These are phyloP conservation scores for Candida mesenterica DNA, from an alignment of 1,139 yeast species.

Conservation along the genomic window DNA sequence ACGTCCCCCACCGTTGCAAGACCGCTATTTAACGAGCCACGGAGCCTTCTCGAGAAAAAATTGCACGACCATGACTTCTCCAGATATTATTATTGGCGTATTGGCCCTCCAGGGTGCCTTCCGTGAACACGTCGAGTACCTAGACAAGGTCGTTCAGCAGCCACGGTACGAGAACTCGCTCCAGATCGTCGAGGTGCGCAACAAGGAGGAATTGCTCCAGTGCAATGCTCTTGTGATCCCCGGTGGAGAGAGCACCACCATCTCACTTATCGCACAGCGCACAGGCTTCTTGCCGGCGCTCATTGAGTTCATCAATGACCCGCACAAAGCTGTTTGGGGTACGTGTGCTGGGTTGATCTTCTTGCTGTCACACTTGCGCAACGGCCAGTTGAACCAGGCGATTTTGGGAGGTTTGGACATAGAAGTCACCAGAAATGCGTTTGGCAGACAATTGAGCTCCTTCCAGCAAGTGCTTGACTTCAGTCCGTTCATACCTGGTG, in stretches of 20 bases:
- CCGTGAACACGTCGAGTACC: slow-evolving; percentile 61
- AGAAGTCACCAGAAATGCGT: slow-evolving; percentile 68
- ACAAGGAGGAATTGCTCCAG: slow-evolving; percentile 42
- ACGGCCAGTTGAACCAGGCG: slow-evolving; percentile 58
- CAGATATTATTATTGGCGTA: slow-evolving; percentile 53
- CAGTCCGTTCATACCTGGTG: slow-evolving; percentile 43
- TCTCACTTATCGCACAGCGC: slow-evolving; percentile 70
- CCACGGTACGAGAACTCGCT: slow-evolving; percentile 21
- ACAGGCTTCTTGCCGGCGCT: slow-evolving; percentile 58
- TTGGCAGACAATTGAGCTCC: slow-evolving; percentile 75
- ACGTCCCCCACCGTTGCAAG: too few species aligned
- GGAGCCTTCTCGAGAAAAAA: too few species aligned
- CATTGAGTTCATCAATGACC: slow-evolving; percentile 47
- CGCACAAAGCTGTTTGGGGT: slow-evolving; percentile 68
- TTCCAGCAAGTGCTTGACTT: slow-evolving; percentile 53
- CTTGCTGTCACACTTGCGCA: slow-evolving; percentile 54
- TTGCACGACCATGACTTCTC: slow-evolving; percentile 2
- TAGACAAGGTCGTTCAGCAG: slow-evolving; percentile 36
- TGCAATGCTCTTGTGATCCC: slow-evolving; percentile 72
- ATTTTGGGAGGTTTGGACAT: slow-evolving; percentile 67
- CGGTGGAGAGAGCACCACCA: slow-evolving; percentile 81
- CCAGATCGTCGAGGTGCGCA: slow-evolving; percentile 51
- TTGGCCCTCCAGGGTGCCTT: slow-evolving; percentile 83
- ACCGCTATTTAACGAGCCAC: too few species aligned
- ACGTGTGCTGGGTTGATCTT: slow-evolving; percentile 85